Evolutionary conservation across 108 stramenopile species (phyloP).

Genomic region (Nannochloropsis salina): DNA sequence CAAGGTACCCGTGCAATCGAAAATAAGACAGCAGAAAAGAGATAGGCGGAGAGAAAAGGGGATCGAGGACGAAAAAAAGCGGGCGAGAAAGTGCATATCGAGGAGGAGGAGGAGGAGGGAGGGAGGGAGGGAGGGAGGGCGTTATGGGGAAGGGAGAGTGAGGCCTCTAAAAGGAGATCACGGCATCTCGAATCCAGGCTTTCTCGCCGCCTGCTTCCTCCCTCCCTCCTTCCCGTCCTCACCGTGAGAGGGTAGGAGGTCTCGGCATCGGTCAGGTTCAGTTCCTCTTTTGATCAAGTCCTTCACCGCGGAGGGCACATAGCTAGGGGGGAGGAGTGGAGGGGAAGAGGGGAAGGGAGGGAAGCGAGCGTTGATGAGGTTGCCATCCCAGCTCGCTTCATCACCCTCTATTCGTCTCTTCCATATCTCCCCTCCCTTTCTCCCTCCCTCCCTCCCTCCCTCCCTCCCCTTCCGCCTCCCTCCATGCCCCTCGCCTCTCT

Average conservation of each 20-base stretch:
- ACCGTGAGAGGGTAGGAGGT: constrained; percentile 16
- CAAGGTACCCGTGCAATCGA: too few species aligned
- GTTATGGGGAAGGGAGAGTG: not conserved
- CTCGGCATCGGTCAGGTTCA: constrained; percentile 14
- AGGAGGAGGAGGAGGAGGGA: not conserved
- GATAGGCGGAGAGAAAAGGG: not conserved
- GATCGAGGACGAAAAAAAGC: not conserved
- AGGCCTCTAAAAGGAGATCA: too few species aligned
- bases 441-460: not conserved
- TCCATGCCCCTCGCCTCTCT: too few species aligned
- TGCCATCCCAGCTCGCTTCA: too few species aligned
- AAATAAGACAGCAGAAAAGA: not conserved
- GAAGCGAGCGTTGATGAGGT: not conserved
- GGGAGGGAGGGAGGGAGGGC: not conserved
- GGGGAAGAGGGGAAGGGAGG: constrained; percentile 9
- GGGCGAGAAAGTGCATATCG: not conserved
- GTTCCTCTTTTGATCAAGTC: constrained; percentile 8
- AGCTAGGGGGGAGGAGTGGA: not conserved
- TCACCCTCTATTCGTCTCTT: too few species aligned
- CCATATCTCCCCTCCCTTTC: not conserved
- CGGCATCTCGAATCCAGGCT: not conserved
- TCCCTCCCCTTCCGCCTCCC: too few species aligned
- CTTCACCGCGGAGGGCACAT: constrained; percentile 22
- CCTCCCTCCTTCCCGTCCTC: not conserved
- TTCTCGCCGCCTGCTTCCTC: not conserved